Evolutionary conservation across 495 filamentous ascomycete genomes (phyloP), one percentile per base, ranked within the genome.

Genomic region (Penicillium waksmanii): DNA sequence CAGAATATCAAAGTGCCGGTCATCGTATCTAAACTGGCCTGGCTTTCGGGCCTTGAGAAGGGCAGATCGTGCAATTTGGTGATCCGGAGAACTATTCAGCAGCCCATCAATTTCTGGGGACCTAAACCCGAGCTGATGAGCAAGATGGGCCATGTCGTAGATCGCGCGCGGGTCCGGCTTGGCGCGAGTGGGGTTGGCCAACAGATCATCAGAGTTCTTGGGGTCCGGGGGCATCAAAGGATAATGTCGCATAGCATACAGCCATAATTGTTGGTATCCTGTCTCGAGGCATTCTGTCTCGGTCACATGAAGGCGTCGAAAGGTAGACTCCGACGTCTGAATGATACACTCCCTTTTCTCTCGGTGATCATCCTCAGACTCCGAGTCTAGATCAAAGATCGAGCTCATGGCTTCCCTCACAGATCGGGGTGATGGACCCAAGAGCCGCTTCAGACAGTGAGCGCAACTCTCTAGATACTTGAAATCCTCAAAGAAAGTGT

Each of bases 401-500:
- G 38, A 42, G 38, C 38, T 42, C 25, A 70, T 65, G 5, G 63
- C 64, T 51, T 49, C 7, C 47, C 36, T 13, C 15, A 42, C 38
- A 43, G 42, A 68, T 53, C 9, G 51, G 10, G 31, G 25, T 17
- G 21, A 51, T 18, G 44, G 48, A n/a, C 51, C 21, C 50, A 51
- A 61, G 3, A 74, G 60, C 36, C 65, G 60, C 55, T 74, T 74
- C 3, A 78, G 25, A 52, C 56, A 69, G 47, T 72, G 36, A 6
- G 62, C 58, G 38, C 57, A 72, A 25, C 21, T 43, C 58, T 70
- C 60, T 6, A 74, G 46, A 50, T 72, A 74, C 15, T 68, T 67
- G 13, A 74, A 60, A 52, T 77, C 72, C 46, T 72, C 19, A 35
- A 77, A 78, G 59, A 77, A 74, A 25, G 66, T 74, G 52, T 72